These are phyloP conservation scores for Vanrija pseudolonga DNA, from an alignment of 1,284 basidiomycete genomes.

Conservation along the genomic window DNA sequence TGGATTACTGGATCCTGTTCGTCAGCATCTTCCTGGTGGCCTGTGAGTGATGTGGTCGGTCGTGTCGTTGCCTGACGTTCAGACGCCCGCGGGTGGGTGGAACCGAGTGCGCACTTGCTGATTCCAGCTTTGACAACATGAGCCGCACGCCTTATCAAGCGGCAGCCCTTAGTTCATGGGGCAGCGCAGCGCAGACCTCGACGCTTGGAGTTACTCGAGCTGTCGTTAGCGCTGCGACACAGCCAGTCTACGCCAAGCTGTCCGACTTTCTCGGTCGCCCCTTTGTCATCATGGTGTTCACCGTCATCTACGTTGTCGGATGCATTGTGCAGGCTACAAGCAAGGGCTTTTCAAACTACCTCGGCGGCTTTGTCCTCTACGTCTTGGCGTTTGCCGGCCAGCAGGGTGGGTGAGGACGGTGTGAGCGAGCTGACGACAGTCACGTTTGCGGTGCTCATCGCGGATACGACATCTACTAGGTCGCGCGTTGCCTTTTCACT, in stretches of 20 bases:
- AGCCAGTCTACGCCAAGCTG: conserved; percentile 68
- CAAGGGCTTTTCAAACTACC: conserved; percentile 34
- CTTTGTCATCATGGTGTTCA: conserved; percentile 47
- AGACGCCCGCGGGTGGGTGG: neutral
- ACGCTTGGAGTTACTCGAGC: conserved; percentile 17
- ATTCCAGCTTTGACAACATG: no score
- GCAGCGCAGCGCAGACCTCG: no score
- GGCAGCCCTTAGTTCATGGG: no score
- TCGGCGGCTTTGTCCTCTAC: conserved; percentile 43
- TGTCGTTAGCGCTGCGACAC: conserved; percentile 56
- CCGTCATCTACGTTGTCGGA: conserved; percentile 40
- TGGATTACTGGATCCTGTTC: no score
- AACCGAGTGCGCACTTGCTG: neutral
- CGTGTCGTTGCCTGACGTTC: neutral
- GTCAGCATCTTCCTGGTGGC: no score
- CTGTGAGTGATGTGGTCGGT: neutral
- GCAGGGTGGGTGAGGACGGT: conserved; percentile 9
- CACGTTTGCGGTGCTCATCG: conserved; percentile 47
- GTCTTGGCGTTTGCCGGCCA: conserved; percentile 32
- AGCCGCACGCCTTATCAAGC: no score
- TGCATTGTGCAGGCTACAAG: conserved; percentile 46
- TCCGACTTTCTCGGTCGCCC: conserved; percentile 50
- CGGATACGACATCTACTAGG: conserved; percentile 46
- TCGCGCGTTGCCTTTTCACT: conserved; percentile 49
- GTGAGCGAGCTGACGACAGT: conserved; percentile 13